Evolutionary conservation across 164 flowering plant species (phyloP).

Genomic region (Houttuynia cordata): DNA sequence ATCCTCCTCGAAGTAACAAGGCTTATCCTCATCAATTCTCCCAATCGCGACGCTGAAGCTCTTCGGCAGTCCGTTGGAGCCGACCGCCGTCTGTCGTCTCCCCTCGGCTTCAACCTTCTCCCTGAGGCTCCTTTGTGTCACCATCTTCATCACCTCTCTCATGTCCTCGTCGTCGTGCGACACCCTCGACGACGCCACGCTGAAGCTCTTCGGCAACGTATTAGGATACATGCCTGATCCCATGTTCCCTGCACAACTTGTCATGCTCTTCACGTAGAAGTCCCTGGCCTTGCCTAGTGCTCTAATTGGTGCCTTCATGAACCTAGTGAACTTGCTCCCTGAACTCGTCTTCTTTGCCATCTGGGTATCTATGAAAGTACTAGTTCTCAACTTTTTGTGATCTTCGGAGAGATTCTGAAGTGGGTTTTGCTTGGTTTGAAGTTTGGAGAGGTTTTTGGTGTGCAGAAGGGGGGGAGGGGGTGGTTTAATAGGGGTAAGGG

Average conservation of each 20-base stretch:
- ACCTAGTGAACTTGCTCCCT: constrained; percentile 10
- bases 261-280: constrained; percentile 30
- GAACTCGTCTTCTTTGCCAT: constrained; percentile 1
- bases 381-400: neutral
- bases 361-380: neutral
- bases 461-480: neutral
- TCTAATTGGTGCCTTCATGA: constrained; percentile 26
- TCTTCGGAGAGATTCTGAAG: neutral
- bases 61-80: constrained; percentile 13
- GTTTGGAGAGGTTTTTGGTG: neutral
- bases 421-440: neutral
- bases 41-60: constrained; percentile 38
- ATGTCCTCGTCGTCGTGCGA: constrained; percentile 26
- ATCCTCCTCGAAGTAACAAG: constrained; percentile 31
- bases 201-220: constrained; percentile 35
- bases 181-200: constrained; percentile 15
- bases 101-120: constrained; percentile 6
- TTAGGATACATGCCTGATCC: constrained; percentile 12
- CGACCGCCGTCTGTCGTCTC: neutral
- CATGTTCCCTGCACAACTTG: constrained; percentile 19
- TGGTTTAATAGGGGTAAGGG: neutral
- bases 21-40: constrained; percentile 58
- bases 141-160: constrained; percentile 31
- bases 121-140: constrained; percentile 20
- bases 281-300: constrained; percentile 25